Conservation (phyloP, 2,329 filamentous ascomycete genomes). For the Zymoseptoria tritici region DNA sequence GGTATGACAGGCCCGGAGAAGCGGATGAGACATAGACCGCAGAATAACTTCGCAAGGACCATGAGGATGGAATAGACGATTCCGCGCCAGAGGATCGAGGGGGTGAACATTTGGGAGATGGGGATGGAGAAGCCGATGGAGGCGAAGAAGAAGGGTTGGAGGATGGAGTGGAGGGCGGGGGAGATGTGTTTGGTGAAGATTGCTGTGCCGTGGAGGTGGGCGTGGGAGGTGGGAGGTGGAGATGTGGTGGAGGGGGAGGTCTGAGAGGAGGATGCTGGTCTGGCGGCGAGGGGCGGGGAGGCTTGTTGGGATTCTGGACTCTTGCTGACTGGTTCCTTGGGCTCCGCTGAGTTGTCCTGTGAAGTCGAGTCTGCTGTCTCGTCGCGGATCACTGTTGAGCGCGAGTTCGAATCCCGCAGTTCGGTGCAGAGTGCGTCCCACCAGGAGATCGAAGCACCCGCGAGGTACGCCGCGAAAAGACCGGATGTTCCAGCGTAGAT, state of each 20-base stretch:
- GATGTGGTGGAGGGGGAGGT: not conserved
- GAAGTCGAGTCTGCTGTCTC: not conserved
- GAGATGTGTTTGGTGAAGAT: slow-evolving; percentile 40
- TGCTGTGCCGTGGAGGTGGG: slow-evolving; percentile 4
- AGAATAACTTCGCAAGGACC: slow-evolving; percentile 43
- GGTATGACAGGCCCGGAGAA: slow-evolving; percentile 19
- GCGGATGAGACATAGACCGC: slow-evolving; percentile 36
- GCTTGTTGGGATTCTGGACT: not conserved
- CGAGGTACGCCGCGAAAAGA: slow-evolving; percentile 53
- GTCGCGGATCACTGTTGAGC: not conserved
- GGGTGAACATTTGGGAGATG: slow-evolving; percentile 60
- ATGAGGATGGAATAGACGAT: slow-evolving; percentile 66
- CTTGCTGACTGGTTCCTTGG: not conserved
- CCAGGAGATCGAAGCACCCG: slow-evolving; percentile 54
- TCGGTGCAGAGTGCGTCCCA: slow-evolving; percentile 39
- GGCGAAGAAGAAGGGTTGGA: slow-evolving; percentile 68
- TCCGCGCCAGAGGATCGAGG: slow-evolving; percentile 61
- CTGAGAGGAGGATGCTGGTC: not conserved
- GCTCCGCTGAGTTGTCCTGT: not conserved
- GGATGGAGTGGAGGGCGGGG: slow-evolving; percentile 42
- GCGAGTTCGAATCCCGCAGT: not conserved
- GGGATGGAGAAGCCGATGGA: slow-evolving; percentile 73
- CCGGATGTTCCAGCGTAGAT: slow-evolving; percentile 57
- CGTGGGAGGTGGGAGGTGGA: slow-evolving; percentile 1
- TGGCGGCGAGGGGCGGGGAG: not conserved